These are phyloP conservation scores for Plasmodium malariae DNA, from an alignment of 169 alveolate genomes.

Conservation along the genomic window DNA sequence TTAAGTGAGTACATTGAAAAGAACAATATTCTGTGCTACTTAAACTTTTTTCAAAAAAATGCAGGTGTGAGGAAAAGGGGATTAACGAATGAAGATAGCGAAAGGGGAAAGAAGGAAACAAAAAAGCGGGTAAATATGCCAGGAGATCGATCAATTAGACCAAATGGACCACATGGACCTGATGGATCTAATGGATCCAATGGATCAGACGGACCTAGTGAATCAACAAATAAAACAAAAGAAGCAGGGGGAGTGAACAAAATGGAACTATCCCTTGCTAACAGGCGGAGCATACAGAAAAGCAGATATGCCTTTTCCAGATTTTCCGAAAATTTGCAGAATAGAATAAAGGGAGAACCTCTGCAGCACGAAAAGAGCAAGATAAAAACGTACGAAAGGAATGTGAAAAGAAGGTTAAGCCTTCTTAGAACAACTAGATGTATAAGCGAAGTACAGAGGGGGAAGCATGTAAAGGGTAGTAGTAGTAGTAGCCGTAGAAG, in stretches of 20 bases:
- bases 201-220: too few species aligned
- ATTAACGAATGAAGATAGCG: background rate
- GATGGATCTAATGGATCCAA: background rate
- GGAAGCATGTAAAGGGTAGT: background rate
- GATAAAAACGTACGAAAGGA: constrained; percentile 45
- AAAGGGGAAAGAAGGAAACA: background rate
- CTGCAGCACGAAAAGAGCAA: background rate
- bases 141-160: too few species aligned
- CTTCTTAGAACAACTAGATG: constrained; percentile 51
- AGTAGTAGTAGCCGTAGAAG: too few species aligned
- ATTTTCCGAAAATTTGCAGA: constrained; percentile 30
- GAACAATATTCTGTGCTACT: constrained; percentile 31
- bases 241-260: too few species aligned
- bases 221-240: too few species aligned
- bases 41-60: constrained; percentile 31
- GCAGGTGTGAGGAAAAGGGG: background rate
- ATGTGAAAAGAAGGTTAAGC: constrained; percentile 30
- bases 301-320: background rate
- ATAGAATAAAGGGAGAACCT: background rate
- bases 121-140: background rate
- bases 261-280: too few species aligned
- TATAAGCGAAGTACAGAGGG: background rate
- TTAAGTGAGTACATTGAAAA: constrained; percentile 22
- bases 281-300: background rate
- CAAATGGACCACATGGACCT: background rate